Conservation (phyloP, 495 filamentous ascomycete species). For the Hypoxylon trugodes region DNA sequence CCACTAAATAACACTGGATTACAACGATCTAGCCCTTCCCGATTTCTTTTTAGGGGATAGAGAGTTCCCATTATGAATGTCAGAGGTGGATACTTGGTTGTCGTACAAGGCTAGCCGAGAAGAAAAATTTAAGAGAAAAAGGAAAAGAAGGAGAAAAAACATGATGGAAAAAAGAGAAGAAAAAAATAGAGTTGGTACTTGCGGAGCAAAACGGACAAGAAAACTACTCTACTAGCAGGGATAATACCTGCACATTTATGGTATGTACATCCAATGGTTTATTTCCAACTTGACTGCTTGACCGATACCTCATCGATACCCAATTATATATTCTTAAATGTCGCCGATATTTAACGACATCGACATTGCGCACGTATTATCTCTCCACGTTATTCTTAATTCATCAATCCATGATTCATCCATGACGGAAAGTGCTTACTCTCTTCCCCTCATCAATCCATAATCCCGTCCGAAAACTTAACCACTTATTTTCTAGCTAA, state of each 20-base stretch:
- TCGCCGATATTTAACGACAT: slow-evolving; percentile 2
- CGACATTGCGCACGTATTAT: slow-evolving; percentile 3
- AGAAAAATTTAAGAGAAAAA: slow-evolving; percentile 19
- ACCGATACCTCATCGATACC: slow-evolving; percentile 33
- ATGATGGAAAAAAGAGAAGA: slow-evolving; percentile 28
- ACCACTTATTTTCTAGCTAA: neutral
- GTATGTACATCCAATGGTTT: no score
- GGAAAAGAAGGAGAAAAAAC: slow-evolving; percentile 31
- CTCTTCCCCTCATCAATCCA: no score
- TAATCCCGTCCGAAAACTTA: no score
- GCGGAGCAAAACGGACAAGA: slow-evolving; percentile 39
- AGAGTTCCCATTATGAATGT: slow-evolving; percentile 1
- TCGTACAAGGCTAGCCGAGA: slow-evolving; percentile 19
- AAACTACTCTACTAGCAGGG: slow-evolving; percentile 39
- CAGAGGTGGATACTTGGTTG: slow-evolving; percentile 5
- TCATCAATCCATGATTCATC: slow-evolving; percentile 10
- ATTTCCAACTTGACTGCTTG: no score
- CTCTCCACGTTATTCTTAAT: slow-evolving; percentile 6
- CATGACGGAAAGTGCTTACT: slow-evolving; percentile 8
- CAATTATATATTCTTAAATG: slow-evolving; percentile 3
- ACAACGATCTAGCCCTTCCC: neutral
- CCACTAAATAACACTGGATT: neutral
- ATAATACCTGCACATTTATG: slow-evolving; percentile 11
- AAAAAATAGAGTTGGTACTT: slow-evolving; percentile 26
- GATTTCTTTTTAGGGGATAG: slow-evolving; percentile 3